A percentile compares a stretch with the other conserved stretches of the same genome.
Conservation (phyloP, 2,329 filamentous ascomycete species). For the Ophidiomyces ophidiicola region DNA sequence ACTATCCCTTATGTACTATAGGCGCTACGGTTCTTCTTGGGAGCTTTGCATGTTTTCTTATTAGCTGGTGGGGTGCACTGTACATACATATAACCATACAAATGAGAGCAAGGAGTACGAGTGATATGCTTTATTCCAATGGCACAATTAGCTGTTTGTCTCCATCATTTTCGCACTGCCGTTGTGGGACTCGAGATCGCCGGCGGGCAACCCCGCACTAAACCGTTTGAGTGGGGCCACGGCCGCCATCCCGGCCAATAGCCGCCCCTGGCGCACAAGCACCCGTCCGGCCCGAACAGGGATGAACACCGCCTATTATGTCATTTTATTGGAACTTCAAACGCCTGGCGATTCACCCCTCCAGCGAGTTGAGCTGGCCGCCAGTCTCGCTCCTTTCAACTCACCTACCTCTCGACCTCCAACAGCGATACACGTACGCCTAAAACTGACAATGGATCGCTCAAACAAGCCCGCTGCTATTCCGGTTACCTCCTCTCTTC, state of each 20-base stretch:
- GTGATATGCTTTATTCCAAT: neutral
- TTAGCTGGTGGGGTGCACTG: too few relatives aligned
- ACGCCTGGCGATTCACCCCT: neutral
- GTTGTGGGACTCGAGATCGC: neutral
- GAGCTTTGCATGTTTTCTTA: neutral
- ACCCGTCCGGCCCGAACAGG: neutral
- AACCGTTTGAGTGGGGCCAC: neutral
- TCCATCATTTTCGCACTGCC: neutral
- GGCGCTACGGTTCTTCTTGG: neutral
- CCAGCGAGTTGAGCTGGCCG: neutral
- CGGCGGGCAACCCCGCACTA: slow-evolving; percentile 5
- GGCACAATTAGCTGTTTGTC: neutral
- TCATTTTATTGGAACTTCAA: neutral
- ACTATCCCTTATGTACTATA: slow-evolving; percentile 2
- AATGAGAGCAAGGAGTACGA: too few relatives aligned
- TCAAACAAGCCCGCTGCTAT: slow-evolving; percentile 71
- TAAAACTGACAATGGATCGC: slow-evolving; percentile 59
- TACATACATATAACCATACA: too few relatives aligned
- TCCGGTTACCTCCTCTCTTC: slow-evolving; percentile 58
- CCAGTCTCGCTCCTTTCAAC: neutral
- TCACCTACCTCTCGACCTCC: neutral
- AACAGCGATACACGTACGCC: too few relatives aligned
- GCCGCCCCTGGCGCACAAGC: neutral
- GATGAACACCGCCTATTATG: neutral
- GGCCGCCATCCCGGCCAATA: neutral